Evolutionary conservation across 257 asterid species (phyloP).

Genomic region (Nyctanthes arbortristis): DNA sequence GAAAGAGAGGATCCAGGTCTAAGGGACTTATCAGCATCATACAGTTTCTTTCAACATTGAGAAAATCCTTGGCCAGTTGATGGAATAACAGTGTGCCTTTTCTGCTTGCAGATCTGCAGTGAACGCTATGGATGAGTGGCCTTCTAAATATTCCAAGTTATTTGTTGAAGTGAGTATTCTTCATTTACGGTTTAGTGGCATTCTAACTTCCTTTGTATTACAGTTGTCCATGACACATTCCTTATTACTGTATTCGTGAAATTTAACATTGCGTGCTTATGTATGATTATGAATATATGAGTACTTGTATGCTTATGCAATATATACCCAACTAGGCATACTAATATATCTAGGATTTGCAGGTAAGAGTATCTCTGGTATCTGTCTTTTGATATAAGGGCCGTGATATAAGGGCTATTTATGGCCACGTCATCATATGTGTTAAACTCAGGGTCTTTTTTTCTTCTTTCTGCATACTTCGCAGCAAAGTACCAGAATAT

Average conservation of each 20-base stretch:
- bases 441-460: neutral
- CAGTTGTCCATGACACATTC: neutral
- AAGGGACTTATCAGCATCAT: constrained; percentile 18
- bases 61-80: constrained; percentile 7
- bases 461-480: constrained; percentile 9
- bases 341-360: neutral
- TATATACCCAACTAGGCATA: neutral
- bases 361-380: neutral
- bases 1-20: constrained; percentile 8
- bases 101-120: constrained; percentile 68
- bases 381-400: too few relatives aligned
- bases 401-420: neutral
- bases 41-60: constrained; percentile 1
- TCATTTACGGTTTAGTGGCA: constrained; percentile 12
- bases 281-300: neutral
- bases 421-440: neutral
- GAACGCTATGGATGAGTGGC: constrained; percentile 96
- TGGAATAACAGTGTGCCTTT: constrained; percentile 14
- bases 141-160: constrained; percentile 93
- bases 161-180: constrained; percentile 71
- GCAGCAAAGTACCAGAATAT: constrained; percentile 11
- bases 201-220: constrained; percentile 17
- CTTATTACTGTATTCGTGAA: neutral
- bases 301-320: neutral
- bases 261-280: neutral